phyloP scores from a whole-genome alignment of 805 yeast genomes.

The Saturnispora sekii region DNA sequence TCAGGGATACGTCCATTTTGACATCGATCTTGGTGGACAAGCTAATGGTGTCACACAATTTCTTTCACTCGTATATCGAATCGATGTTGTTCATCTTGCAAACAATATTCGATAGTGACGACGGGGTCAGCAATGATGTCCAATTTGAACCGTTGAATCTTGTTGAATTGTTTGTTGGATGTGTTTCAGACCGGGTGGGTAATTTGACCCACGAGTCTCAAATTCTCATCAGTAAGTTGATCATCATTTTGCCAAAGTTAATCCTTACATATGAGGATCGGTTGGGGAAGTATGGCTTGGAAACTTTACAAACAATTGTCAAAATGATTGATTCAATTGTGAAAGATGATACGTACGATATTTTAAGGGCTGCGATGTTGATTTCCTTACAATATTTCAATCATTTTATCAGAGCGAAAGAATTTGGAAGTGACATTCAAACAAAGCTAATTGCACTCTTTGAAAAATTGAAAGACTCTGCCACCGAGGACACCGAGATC shows the following conservation, averaged over 20 bases:
- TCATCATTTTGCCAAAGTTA: constrained; percentile 46
- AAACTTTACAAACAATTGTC: constrained; percentile 18
- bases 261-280: constrained; percentile 40
- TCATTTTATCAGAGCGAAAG: constrained; percentile 24
- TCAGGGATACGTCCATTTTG: constrained; percentile 27
- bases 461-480: constrained; percentile 39
- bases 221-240: constrained; percentile 38
- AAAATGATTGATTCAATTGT: constrained; percentile 19
- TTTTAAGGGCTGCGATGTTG: constrained; percentile 28
- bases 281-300: constrained; percentile 18
- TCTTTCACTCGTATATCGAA: constrained; percentile 26
- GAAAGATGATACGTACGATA: constrained; percentile 18
- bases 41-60: constrained; percentile 5
- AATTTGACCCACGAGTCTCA: constrained; percentile 19
- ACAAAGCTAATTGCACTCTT: constrained; percentile 28
- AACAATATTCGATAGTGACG: constrained; percentile 34
- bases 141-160: constrained; percentile 10
- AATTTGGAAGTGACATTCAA: constrained; percentile 22
- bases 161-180: not conserved
- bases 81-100: constrained; percentile 33
- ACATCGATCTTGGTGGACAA: constrained; percentile 18
- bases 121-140: constrained; percentile 13
- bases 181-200: constrained; percentile 11
- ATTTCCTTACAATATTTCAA: constrained; percentile 44
- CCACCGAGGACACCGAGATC: constrained; percentile 76